Conservation (phyloP, 2,329 filamentous ascomycete genomes). For the Scedosporium aurantiacum region DNA sequence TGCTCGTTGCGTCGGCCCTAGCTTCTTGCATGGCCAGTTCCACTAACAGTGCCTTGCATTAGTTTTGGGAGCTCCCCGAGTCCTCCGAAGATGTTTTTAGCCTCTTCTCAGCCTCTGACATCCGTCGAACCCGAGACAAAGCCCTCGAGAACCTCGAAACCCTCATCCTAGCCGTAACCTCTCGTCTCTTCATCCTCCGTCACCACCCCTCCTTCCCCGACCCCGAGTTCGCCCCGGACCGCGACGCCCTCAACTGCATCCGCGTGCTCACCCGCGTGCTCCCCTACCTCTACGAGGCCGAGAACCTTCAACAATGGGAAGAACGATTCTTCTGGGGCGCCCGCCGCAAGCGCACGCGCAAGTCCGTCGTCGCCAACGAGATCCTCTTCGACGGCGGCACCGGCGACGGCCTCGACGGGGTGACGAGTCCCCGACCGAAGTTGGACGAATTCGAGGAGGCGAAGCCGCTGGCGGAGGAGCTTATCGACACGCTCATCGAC, state of each 20-base stretch:
- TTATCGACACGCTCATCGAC: conserved; percentile 82
- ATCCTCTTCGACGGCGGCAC: conserved; percentile 74
- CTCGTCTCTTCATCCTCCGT: conserved; percentile 68
- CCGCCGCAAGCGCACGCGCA: conserved; percentile 60
- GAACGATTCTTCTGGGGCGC: conserved; percentile 85
- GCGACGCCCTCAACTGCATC: conserved; percentile 90
- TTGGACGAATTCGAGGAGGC: conserved; percentile 62
- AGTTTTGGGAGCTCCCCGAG: conserved; percentile 98
- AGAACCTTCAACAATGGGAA: conserved; percentile 75
- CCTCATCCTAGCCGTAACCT: conserved; percentile 71
- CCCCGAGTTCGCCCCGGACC: conserved; percentile 69
- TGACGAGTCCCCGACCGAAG: conserved; percentile 24
- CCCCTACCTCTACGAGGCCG: conserved; percentile 85
- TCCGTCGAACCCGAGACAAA: conserved; percentile 76
- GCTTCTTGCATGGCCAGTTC: neutral
- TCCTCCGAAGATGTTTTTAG: conserved; percentile 94
- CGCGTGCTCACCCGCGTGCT: conserved; percentile 80
- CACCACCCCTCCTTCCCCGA: conserved; percentile 89
- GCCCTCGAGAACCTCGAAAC: conserved; percentile 85
- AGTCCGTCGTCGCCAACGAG: conserved; percentile 55
- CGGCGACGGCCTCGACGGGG: conserved; percentile 35
- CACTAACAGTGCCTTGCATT: neutral
- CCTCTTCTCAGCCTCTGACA: conserved; percentile 80
- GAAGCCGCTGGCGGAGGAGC: conserved; percentile 81
- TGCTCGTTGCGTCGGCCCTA: neutral